Evolutionary conservation across 1,284 basidiomycete species (phyloP).

Genomic region (Fomitopsis betulina): DNA sequence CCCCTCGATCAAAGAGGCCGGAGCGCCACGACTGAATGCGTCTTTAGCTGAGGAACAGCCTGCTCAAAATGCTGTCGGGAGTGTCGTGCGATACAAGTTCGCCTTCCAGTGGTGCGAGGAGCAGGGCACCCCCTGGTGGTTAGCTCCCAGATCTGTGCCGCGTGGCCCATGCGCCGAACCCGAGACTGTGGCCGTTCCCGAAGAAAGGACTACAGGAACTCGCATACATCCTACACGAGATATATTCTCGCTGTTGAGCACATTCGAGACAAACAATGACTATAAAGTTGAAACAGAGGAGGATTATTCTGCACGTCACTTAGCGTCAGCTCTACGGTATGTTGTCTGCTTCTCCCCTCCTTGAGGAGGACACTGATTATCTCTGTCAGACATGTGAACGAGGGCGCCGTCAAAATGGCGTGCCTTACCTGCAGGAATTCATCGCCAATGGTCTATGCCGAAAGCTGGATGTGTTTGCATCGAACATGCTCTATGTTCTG

Average conservation of each 20-base stretch:
- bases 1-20: not conserved
- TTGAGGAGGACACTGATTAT: not conserved
- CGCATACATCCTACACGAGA: not conserved
- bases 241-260: not conserved
- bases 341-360: not conserved
- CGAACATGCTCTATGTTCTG: conserved; percentile 55
- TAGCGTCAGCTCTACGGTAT: not conserved
- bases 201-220: not conserved
- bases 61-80: conserved; percentile 37
- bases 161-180: not conserved
- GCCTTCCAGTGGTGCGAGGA: conserved; percentile 75
- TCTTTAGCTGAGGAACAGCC: conserved; percentile 58
- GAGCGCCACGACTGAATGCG: not conserved
- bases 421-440: conserved; percentile 14
- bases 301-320: no score
- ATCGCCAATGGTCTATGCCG: conserved; percentile 50
- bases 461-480: conserved; percentile 60
- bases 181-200: not conserved
- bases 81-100: conserved; percentile 70
- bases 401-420: not conserved
- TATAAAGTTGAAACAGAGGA: not conserved
- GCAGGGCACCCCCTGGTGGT: conserved; percentile 63
- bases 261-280: not conserved
- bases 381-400: not conserved
- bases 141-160: not conserved